Percentiles rank a stretch among this genome's conserved stretches.
These are phyloP conservation scores for Tetracladium maxilliforme DNA, from an alignment of 2,329 filamentous ascomycete genomes.

Conservation along the genomic window DNA sequence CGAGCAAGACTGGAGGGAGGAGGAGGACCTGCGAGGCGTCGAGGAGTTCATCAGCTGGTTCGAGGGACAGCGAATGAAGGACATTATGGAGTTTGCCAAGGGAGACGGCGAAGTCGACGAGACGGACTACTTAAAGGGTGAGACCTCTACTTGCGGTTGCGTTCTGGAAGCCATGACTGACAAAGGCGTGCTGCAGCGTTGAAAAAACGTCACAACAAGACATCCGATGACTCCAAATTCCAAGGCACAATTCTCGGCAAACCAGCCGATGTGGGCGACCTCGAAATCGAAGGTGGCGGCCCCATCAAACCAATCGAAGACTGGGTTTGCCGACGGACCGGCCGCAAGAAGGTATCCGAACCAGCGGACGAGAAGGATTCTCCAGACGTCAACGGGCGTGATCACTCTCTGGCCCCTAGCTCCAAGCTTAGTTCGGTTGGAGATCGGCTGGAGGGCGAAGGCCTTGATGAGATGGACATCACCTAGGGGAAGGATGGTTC, in stretches of 20 bases:
- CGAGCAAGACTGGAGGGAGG: slow-evolving; percentile 53
- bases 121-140: slow-evolving; percentile 57
- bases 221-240: slow-evolving; percentile 74
- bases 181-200: slow-evolving; percentile 37
- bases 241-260: slow-evolving; percentile 73
- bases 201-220: slow-evolving; percentile 87
- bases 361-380: too few relatives aligned
- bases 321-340: too few relatives aligned
- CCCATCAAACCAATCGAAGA: too few relatives aligned
- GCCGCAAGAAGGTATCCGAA: too few relatives aligned
- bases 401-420: too few relatives aligned
- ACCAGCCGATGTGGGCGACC: slow-evolving; percentile 50
- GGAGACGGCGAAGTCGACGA: slow-evolving; percentile 50
- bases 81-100: slow-evolving; percentile 69
- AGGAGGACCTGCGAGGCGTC: slow-evolving; percentile 68
- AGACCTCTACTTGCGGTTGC: slow-evolving; percentile 10
- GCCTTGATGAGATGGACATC: too few relatives aligned
- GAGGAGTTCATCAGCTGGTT: slow-evolving; percentile 73
- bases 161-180: slow-evolving; percentile 2
- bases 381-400: too few relatives aligned
- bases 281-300: slow-evolving; percentile 71
- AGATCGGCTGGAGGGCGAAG: too few relatives aligned
- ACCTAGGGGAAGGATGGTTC: too few relatives aligned
- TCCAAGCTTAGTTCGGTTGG: too few relatives aligned
- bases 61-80: slow-evolving; percentile 54